phyloP scores from a whole-genome alignment of 192 early-diverging fungal genomes.

The Geranomyces michiganensis region DNA sequence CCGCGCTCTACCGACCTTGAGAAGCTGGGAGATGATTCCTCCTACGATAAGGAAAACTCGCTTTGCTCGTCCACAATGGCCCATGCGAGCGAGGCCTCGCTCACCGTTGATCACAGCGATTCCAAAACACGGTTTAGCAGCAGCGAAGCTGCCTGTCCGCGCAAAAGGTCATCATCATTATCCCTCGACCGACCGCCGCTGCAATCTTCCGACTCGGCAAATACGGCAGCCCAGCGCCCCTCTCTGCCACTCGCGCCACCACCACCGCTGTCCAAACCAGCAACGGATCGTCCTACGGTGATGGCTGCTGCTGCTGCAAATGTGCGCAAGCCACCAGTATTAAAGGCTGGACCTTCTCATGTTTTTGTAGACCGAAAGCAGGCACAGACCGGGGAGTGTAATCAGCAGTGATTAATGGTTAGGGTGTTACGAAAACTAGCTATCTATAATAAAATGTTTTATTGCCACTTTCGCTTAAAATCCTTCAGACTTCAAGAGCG shows the following conservation, averaged over 20 bases:
- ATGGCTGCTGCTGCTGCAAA: background rate
- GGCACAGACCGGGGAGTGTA: constrained; percentile 8
- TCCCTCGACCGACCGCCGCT: background rate
- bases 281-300: background rate
- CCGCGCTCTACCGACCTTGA: no score
- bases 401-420: constrained; percentile 22
- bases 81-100: background rate
- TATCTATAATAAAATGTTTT: no score
- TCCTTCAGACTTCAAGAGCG: no score
- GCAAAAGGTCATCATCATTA: no score
- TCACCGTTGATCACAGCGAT: background rate
- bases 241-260: background rate
- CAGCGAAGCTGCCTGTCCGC: no score
- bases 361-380: constrained; percentile 10
- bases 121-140: background rate
- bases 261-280: background rate
- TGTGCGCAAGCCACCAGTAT: background rate
- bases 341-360: background rate
- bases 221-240: background rate
- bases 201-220: background rate
- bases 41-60: background rate
- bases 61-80: constrained; percentile 1
- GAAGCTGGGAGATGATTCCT: background rate
- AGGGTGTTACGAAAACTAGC: no score
- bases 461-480: no score